phyloP scores from a whole-genome alignment of 208 protist species.

The Acanthamoeba triangularis region DNA sequence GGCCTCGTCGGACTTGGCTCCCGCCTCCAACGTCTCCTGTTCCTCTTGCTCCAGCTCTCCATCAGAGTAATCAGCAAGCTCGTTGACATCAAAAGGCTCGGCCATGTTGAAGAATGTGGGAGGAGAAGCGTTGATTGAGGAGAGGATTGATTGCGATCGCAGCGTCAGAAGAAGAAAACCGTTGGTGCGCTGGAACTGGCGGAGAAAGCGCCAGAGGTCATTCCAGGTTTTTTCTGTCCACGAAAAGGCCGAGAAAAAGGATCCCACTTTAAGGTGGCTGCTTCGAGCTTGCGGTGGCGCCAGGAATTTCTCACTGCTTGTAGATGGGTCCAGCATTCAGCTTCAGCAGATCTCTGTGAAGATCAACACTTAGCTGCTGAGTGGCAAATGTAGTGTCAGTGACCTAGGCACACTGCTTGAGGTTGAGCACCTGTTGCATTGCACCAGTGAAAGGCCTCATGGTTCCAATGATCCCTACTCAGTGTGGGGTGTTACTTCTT shows the following conservation, averaged over 20 bases:
- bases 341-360: no score
- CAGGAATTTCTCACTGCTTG: no score
- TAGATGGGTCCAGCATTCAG: no score
- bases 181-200: neutral
- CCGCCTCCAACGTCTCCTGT: conserved; percentile 8
- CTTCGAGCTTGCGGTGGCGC: no score
- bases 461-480: no score
- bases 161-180: neutral
- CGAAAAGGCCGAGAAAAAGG: neutral
- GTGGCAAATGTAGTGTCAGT: no score
- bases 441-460: no score
- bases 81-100: conserved; percentile 20
- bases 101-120: neutral
- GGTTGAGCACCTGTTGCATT: no score
- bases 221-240: neutral
- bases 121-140: neutral
- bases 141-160: neutral
- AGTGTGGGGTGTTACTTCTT: no score
- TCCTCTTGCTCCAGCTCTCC: conserved; percentile 39
- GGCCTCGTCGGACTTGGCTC: conserved; percentile 20
- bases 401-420: no score
- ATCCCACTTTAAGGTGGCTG: neutral
- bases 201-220: neutral
- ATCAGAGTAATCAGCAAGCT: conserved; percentile 61
- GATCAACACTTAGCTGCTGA: no score